These are phyloP conservation scores for Verticillium zaregamsianum DNA, from an alignment of 2,329 filamentous ascomycete species.

Conservation along the genomic window DNA sequence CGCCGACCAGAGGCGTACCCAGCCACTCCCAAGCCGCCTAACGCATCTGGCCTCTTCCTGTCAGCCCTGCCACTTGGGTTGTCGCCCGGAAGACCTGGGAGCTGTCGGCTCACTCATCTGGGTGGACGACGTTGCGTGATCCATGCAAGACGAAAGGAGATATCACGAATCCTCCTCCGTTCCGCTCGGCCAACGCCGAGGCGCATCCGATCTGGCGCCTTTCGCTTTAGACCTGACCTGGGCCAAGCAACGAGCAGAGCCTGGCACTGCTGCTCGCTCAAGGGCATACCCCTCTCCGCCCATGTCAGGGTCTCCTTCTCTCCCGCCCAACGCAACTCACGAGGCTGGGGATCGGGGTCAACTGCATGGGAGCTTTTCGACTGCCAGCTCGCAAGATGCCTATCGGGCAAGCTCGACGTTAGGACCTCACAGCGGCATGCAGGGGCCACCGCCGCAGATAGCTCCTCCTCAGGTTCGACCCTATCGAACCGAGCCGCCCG, in stretches of 20 bases:
- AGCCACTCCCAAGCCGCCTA: neutral
- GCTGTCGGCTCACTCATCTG: neutral
- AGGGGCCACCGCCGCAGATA: constrained; percentile 14
- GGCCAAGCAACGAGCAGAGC: constrained; percentile 45
- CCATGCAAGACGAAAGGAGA: constrained; percentile 53
- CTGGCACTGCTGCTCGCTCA: constrained; percentile 47
- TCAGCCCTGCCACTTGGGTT: constrained; percentile 13
- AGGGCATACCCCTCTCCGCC: constrained; percentile 68
- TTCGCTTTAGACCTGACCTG: constrained; percentile 53
- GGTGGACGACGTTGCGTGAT: constrained; percentile 22
- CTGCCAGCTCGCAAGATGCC: constrained; percentile 42
- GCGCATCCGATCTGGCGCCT: constrained; percentile 49
- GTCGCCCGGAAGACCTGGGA: neutral
- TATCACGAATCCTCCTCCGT: constrained; percentile 37
- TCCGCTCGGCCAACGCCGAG: constrained; percentile 56
- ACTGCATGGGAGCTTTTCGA: constrained; percentile 35
- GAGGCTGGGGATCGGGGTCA: constrained; percentile 53
- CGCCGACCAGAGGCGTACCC: neutral
- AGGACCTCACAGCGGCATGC: constrained; percentile 30
- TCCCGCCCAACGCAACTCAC: constrained; percentile 54
- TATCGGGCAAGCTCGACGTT: constrained; percentile 36
- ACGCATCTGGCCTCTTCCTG: neutral
- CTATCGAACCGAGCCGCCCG: constrained; percentile 32
- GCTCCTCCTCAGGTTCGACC: constrained; percentile 27
- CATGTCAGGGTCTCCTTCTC: constrained; percentile 67